Evolutionary conservation across 2,329 filamentous ascomycete species (phyloP).

Genomic region (Knufia fluminis): DNA sequence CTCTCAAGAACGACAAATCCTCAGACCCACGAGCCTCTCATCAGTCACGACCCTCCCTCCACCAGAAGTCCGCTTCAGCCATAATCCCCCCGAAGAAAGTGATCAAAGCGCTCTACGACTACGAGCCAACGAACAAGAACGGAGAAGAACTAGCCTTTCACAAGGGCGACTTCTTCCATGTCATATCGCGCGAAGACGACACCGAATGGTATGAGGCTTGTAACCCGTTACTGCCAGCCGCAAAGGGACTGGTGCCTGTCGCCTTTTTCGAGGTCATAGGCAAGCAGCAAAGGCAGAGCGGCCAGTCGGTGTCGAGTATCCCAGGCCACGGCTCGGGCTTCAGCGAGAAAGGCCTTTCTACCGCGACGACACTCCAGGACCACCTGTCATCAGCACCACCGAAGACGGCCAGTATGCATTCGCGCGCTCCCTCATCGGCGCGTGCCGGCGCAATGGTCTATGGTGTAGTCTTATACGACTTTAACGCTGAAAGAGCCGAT

Average conservation of each 20-base stretch:
- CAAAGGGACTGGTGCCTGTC: slow-evolving; percentile 85
- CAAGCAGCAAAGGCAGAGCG: slow-evolving; percentile 84
- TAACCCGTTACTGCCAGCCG: slow-evolving; percentile 80
- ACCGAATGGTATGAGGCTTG: slow-evolving; percentile 96
- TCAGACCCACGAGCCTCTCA: slow-evolving; percentile 51
- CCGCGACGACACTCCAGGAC: slow-evolving; percentile 22
- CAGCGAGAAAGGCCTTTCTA: slow-evolving; percentile 43
- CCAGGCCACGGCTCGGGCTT: slow-evolving; percentile 89
- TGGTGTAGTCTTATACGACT: slow-evolving; percentile 94
- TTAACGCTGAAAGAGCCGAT: slow-evolving; percentile 87
- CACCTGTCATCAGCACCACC: slow-evolving; percentile 14
- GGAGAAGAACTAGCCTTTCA: slow-evolving; percentile 79
- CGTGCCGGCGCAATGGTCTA: slow-evolving; percentile 81
- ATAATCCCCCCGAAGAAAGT: slow-evolving; percentile 96
- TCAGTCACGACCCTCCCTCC: slow-evolving; percentile 66
- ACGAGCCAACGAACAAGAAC: slow-evolving; percentile 59
- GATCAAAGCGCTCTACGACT: slow-evolving; percentile 93
- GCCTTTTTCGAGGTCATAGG: slow-evolving; percentile 87
- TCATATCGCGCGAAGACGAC: slow-evolving; percentile 88
- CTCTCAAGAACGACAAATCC: slow-evolving; percentile 81
- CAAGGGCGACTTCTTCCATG: slow-evolving; percentile 95
- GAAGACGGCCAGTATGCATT: slow-evolving; percentile 21
- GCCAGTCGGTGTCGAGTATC: slow-evolving; percentile 52
- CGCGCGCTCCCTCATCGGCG: slow-evolving; percentile 35
- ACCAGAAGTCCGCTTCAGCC: slow-evolving; percentile 75